Evolutionary conservation across 192 early-diverging fungal genomes (phyloP).

Genomic region (Fimicolochytrium jonesii): DNA sequence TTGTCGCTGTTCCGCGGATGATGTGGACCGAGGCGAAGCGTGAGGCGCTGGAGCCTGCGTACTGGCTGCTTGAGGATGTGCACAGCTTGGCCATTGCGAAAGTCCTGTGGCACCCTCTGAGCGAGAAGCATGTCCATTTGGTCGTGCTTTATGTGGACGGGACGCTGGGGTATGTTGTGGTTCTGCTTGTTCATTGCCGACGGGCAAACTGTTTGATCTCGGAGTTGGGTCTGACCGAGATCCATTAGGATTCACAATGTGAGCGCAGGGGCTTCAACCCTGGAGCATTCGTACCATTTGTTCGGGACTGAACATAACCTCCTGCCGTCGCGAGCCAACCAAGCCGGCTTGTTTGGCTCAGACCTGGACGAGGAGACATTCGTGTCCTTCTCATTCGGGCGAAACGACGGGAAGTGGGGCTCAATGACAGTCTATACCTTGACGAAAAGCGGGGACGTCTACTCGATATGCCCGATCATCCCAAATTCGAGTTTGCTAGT

Average conservation of each 20-base stretch:
- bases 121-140: slow-evolving; percentile 62
- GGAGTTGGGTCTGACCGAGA: no score
- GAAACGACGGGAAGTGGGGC: slow-evolving; percentile 55
- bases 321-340: background rate
- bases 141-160: slow-evolving; percentile 65
- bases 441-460: slow-evolving; percentile 67
- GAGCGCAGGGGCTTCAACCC: slow-evolving; percentile 44
- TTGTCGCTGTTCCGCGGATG: slow-evolving; percentile 17
- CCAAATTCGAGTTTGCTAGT: slow-evolving; percentile 40
- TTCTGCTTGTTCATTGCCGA: background rate
- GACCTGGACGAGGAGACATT: slow-evolving; percentile 39
- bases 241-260: slow-evolving; percentile 62
- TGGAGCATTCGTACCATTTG: slow-evolving; percentile 65
- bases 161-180: slow-evolving; percentile 27
- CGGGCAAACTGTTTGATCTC: background rate
- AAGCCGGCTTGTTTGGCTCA: slow-evolving; percentile 27
- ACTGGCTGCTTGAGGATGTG: background rate
- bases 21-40: slow-evolving; percentile 5
- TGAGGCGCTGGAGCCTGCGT: background rate
- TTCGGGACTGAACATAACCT: slow-evolving; percentile 8
- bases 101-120: slow-evolving; percentile 78
- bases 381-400: slow-evolving; percentile 45
- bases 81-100: slow-evolving; percentile 37
- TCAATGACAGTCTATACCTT: slow-evolving; percentile 66
- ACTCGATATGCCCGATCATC: slow-evolving; percentile 72